These are phyloP conservation scores for Solanum microdontum DNA, from an alignment of 257 asterid genomes.

Conservation along the genomic window DNA sequence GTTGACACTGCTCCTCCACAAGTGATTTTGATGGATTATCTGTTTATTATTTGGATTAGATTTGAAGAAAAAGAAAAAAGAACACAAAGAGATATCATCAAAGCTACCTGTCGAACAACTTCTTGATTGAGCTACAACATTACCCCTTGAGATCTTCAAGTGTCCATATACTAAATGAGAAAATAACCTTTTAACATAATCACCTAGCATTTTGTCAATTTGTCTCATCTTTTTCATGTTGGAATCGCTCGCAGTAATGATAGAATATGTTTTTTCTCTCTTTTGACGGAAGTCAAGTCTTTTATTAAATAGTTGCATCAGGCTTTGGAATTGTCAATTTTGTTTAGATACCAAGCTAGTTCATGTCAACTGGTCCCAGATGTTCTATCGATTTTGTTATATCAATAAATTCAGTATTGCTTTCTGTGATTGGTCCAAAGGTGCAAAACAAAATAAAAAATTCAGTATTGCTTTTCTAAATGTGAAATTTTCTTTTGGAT, in stretches of 20 bases:
- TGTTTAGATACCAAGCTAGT: neutral
- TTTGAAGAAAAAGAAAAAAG: neutral
- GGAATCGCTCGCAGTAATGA: neutral
- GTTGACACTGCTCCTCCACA: neutral
- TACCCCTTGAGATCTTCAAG: neutral
- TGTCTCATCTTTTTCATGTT: neutral
- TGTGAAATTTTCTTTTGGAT: neutral
- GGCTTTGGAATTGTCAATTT: neutral
- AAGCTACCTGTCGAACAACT: neutral
- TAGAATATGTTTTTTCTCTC: neutral
- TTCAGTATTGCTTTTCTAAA: neutral
- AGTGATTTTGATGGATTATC: neutral
- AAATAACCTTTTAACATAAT: neutral
- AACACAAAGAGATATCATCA: neutral
- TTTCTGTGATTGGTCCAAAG: neutral
- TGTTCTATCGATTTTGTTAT: neutral
- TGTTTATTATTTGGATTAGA: neutral
- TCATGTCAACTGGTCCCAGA: neutral
- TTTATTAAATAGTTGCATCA: neutral
- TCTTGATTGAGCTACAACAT: neutral
- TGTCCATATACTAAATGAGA: neutral
- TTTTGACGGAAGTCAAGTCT: neutral
- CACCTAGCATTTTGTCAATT: neutral
- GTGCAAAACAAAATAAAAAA: no score
- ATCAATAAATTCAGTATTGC: neutral